Base-by-base conservation (phyloP, 1,284 basidiomycete genomes). In the Ceratobasidium sp. region DNA sequence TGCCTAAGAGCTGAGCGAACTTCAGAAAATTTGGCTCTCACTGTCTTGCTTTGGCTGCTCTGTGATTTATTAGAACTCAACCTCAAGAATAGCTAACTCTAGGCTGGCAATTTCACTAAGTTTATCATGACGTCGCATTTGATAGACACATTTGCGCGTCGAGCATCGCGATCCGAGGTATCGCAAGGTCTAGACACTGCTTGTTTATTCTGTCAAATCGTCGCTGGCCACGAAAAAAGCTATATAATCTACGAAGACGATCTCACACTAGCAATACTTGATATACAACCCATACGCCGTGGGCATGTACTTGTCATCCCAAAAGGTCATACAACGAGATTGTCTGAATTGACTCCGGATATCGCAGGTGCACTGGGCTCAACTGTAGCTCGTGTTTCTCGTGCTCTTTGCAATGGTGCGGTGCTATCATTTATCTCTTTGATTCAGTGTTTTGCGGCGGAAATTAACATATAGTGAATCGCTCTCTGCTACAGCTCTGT, bases 241-340 rank as follows among this genome's bases (percentile, higher is more conserved):
- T 84, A 84, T 76, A 84, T 82, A 48, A 81, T 93, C 1, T 91
- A 87, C 79, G 91, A 93, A 80, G 86, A 89, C 75, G 89, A 92
- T 15, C 82, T 86, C 65, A 86, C 90, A n/a, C 81, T 93, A 59
- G 91, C 90, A 11, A 88, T 94, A 73, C 84, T 94, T 78, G 91
- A 93, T 82, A 93, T 93, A 73, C 82, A 91, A 50, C 92, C 92
- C 1, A 81, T 94, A 44, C 83, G 92, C 53, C 84, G 81, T 45
- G 92, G 91, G 0, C 91, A 93, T 80, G 87, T 88, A 1, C 86
- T 93, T 8, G 87, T 93, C 19, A 87, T 93, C 76, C 91, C 91
- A 1, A 92, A 91, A 78, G 79, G 80, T 11, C 91, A 93, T 78
- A 86, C 85, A 75, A 82, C 87, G 29, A 84, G 88, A 50, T 81